Base-by-base conservation (phyloP, 2,329 filamentous ascomycete genomes). In the Cryphonectria radicalis region DNA sequence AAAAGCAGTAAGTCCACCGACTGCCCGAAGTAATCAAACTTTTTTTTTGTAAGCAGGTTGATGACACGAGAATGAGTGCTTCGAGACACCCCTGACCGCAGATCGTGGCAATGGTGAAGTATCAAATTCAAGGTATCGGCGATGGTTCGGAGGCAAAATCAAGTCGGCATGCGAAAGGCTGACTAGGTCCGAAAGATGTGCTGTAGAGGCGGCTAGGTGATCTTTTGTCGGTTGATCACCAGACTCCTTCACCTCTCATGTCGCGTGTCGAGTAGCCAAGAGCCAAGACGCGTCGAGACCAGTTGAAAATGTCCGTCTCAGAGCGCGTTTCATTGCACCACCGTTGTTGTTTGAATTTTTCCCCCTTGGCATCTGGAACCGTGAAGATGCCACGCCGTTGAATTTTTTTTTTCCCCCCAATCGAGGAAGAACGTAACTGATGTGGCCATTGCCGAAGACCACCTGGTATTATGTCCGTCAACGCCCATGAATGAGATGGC, bases 401-500 rank as follows among this genome's bases (percentile, higher is more conserved):
- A 43, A n/a, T 42, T 50, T n/a, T 50, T 50, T 66, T 65, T 25
- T 59, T 32, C 60, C 28, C 28, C 28, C 28, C 40, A 46, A 63
- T 69, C 43, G 68, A 43, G 32, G 32, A 70, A 67, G 50, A 64
- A 40, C 50, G 60, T 67, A 63, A 70, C 62, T 62, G 67, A 70
- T 66, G 63, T 70, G 66, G 63, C 59, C 65, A 63, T 65, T 62
- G 65, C 71, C 71, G 25, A 64, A 68, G 65, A 63, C 64, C 68
- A 28, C 68, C 68, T 72, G 71, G 71, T 72, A 72, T 72, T 70
- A 70, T 68, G 46, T 68, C 71, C 71, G 46, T 66, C 59, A 72
- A 72, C 71, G 71, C 71, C 71, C 59, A 19, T 68, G 62, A 67
- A 70, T 72, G 66, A 68, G 53, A 72, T 72, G 71, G 69, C 66